Evolutionary conservation across 2,329 filamentous ascomycete species (phyloP).

Genomic region (Microsporum canis): DNA sequence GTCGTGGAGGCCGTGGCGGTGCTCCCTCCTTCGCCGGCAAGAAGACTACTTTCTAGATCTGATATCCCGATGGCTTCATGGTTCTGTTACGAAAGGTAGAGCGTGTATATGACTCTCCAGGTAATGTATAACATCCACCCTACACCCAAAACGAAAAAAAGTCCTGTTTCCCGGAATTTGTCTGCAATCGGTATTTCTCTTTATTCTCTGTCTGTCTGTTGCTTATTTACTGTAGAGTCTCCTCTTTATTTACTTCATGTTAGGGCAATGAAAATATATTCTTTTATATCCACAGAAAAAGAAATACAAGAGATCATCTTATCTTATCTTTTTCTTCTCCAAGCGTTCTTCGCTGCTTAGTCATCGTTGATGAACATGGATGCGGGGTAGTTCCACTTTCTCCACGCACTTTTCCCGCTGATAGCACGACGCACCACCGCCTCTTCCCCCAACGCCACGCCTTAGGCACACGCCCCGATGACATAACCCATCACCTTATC

Average conservation of each 20-base stretch:
- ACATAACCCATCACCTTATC: not conserved
- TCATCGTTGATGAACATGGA: not conserved
- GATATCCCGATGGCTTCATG: not conserved
- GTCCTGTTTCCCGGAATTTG: not conserved
- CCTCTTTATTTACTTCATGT: too few relatives aligned
- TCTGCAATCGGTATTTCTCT: not conserved
- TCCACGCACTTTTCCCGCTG: not conserved
- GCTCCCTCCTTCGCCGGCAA: conserved; percentile 55
- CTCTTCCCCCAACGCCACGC: not conserved
- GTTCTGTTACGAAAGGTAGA: not conserved
- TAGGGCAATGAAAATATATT: too few relatives aligned
- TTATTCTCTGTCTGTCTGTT: not conserved
- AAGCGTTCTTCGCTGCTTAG: conserved; percentile 3
- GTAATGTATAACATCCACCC: conserved; percentile 11
- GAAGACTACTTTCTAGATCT: conserved; percentile 58
- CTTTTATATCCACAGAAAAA: too few relatives aligned
- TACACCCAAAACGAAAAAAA: not conserved
- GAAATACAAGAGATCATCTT: not conserved
- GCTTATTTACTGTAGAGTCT: not conserved
- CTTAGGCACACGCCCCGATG: not conserved
- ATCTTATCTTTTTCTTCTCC: not conserved
- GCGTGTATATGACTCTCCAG: conserved; percentile 2
- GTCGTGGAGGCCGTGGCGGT: conserved; percentile 37
- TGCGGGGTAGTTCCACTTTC: not conserved
- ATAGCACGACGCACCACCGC: not conserved